Conservation (phyloP, 768 basidiomycete species). For the Strobilomyces confusus region DNA sequence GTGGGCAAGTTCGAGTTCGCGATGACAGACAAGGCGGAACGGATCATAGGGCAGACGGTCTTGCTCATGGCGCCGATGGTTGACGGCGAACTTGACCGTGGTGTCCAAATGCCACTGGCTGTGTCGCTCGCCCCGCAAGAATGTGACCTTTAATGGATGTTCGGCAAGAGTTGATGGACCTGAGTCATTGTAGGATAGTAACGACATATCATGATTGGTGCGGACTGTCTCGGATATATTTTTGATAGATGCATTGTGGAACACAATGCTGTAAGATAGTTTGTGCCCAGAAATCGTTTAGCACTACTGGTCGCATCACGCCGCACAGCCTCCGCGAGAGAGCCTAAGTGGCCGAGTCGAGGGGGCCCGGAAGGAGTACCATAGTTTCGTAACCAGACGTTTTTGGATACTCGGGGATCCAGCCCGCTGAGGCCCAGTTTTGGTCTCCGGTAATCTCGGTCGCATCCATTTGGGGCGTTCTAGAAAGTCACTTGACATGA, state of each 20-base stretch:
- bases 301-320: too few relatives aligned
- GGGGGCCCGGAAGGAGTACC: background rate
- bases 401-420: background rate
- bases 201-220: background rate
- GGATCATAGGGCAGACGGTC: slow-evolving; percentile 23
- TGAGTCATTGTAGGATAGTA: too few relatives aligned
- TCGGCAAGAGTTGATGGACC: too few relatives aligned
- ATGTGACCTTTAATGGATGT: background rate
- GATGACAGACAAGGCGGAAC: slow-evolving; percentile 23
- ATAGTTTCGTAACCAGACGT: background rate
- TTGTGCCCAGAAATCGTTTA: background rate
- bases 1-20: too few relatives aligned
- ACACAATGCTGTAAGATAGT: background rate
- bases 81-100: too few relatives aligned
- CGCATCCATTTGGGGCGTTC: background rate
- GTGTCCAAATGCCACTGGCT: slow-evolving; percentile 29
- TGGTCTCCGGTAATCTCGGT: background rate
- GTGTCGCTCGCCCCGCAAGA: slow-evolving; percentile 13
- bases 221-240: background rate
- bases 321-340: background rate
- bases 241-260: background rate
- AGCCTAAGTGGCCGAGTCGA: background rate
- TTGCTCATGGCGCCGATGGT: slow-evolving; percentile 33
- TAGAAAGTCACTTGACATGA: background rate
- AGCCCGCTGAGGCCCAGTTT: background rate